A percentile compares a stretch with the other conserved stretches of the same genome.
Conservation (phyloP, 2,329 filamentous ascomycete species). For the Monosporascus sp. region DNA sequence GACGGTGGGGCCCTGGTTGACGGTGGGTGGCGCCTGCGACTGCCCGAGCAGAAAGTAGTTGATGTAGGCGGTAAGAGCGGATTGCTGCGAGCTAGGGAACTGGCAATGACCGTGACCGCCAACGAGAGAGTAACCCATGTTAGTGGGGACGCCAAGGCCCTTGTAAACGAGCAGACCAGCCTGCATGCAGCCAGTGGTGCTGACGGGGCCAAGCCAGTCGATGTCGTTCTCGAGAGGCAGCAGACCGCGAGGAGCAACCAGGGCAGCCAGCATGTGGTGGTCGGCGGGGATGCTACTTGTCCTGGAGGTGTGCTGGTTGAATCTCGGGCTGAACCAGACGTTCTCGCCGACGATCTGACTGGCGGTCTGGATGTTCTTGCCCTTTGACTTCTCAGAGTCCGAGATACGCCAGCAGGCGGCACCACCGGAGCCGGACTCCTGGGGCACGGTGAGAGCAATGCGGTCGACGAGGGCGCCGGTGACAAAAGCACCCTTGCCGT, state of each 20-base stretch:
- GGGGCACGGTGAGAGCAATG: constrained; percentile 56
- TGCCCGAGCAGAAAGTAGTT: constrained; percentile 46
- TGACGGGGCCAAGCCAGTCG: constrained; percentile 54
- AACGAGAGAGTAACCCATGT: constrained; percentile 53
- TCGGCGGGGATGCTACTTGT: constrained; percentile 47
- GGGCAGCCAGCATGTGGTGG: constrained; percentile 52
- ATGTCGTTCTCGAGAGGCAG: constrained; percentile 53
- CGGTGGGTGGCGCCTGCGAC: constrained; percentile 25
- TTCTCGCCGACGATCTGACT: constrained; percentile 55
- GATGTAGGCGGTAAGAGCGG: constrained; percentile 49
- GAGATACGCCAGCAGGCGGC: constrained; percentile 57
- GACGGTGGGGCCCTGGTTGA: constrained; percentile 36
- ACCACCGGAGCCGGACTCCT: constrained; percentile 58
- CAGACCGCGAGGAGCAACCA: constrained; percentile 51
- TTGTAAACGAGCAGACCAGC: constrained; percentile 49
- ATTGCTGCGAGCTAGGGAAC: constrained; percentile 48
- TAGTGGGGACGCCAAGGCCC: constrained; percentile 45
- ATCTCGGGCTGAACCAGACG: constrained; percentile 55
- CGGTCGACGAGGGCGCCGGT: constrained; percentile 53
- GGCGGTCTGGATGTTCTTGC: constrained; percentile 56
- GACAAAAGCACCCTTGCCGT: constrained; percentile 60
- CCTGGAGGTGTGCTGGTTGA: constrained; percentile 46
- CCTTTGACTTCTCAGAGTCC: constrained; percentile 42
- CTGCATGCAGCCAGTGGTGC: constrained; percentile 54
- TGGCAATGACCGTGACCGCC: constrained; percentile 50